Evolutionary conservation across 2,329 filamentous ascomycete genomes (phyloP), one percentile per base, ranked within the genome.

Genomic region (Penicillium brevicompactum): DNA sequence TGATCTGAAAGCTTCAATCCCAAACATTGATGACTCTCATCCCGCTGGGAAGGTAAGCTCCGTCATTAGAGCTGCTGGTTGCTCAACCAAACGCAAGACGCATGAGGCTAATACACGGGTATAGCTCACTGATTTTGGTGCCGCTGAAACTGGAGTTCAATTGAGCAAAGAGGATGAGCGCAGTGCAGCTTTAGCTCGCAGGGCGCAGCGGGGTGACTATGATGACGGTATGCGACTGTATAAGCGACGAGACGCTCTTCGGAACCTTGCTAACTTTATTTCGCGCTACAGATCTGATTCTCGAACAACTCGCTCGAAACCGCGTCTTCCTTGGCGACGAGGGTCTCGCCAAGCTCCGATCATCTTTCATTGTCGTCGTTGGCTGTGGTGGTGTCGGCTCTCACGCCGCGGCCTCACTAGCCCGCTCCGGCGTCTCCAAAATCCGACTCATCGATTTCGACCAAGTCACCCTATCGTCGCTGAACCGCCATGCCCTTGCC

Each of bases 401-500:
- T 6, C 95, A 99, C 78, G 92, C 91, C 59, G 85, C 88, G 4
- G 88, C 92, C 1, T 88, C 94, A 3, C 85, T 99, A 30, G 89
- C 91, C 5, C 87, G 94, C 30, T 96, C 92, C 0, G 94, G 94
- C 31, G 91, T 96, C 42, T 87, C 89, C n/a, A 88, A 87, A 65
- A 82, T 99, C 51, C 87, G 94, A 1, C 83, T 99, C 37, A 86
- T 99, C 63, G 94, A 99, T 74, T 99, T 99, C 71, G 94, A 99
- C 72, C 94, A 99, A 80, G 93, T 99, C 32, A 96, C 92, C 0
- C 81, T 99, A 43, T 96, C 91, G 60, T 96, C 92, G 3, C 79
- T 99, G 51, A 99, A 99, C 74, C 82, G 94, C n/a, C 94, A 99
- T 75, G 92, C 94, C 8, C 88, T 99, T 1, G 94, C 94, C 5